Base-by-base conservation (phyloP, 331 rosid species). In the Spiraea crenata region DNA sequence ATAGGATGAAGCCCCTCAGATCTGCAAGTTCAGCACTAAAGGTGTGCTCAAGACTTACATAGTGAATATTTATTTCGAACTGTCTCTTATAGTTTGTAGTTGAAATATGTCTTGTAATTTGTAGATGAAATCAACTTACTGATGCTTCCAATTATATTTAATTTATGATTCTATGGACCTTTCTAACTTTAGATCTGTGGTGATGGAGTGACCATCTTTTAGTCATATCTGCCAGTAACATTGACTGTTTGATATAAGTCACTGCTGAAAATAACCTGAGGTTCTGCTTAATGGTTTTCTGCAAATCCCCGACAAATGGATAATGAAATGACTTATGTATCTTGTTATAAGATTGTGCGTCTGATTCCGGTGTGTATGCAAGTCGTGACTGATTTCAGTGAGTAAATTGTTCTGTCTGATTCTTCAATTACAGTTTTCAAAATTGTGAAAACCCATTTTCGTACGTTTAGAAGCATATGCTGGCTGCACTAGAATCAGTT, bases 1-100 rank as follows among this genome's bases (percentile, higher is more conserved):
- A 87, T 74, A 85, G 85, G 82, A 81, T 90, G 93, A 84, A 71
- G 80, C 75, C 95, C 65, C 92, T 90, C 69, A 84, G 92, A 80
- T 87, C 89, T 71, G 86, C 90, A 52, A 77, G 65, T 76, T 75
- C 84, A 70, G 70, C 76, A 65, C 66, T 62, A 67, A 93, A 87
- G 92, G 97, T 90, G 49, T 71, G 46, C 48, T 63, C 70, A 51
- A 51, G 68, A 63, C 63, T 58, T 80, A 77, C 71, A 63, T n/a
- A 20, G 39, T 71, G 46, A 56, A 74, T 69, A 48, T 74, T 52
- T 75, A 54, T 65, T 87, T 59, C 60, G 57, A 20, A 35, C 60
- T 81, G 60, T 72, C 38, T 58, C 74, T 68, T 65, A 60, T 64
- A 78, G 67, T 65, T 42, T 55, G 59, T 57, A 16, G 13, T 47